phyloP scores from a whole-genome alignment of 768 basidiomycete genomes.

The Suillus alpinus region DNA sequence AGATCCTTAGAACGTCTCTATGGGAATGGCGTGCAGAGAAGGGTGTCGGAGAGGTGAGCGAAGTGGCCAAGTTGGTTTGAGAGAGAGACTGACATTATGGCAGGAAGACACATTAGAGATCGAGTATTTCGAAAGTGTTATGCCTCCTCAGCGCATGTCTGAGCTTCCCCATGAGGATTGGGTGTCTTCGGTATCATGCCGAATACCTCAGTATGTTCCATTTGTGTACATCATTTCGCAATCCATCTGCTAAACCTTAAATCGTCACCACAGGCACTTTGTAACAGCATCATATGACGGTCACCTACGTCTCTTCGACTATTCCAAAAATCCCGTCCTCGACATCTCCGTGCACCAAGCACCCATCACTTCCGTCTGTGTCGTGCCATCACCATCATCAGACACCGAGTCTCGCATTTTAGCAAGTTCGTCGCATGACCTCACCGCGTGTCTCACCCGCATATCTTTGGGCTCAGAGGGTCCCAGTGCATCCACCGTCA shows the following conservation, averaged over 20 bases:
- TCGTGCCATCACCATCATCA: constrained; percentile 40
- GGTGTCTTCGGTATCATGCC: constrained; percentile 79
- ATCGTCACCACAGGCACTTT: constrained; percentile 48
- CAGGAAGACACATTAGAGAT: constrained; percentile 90
- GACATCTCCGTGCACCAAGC: constrained; percentile 55
- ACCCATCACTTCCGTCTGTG: constrained; percentile 63
- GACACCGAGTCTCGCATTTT: constrained; percentile 40
- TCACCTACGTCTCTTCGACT: constrained; percentile 68
- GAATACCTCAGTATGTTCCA: constrained; percentile 46
- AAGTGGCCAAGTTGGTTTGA: constrained; percentile 5
- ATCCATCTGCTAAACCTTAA: constrained; percentile 8
- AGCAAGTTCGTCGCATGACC: constrained; percentile 77
- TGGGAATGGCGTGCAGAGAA: constrained; percentile 73
- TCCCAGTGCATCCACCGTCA: constrained; percentile 42
- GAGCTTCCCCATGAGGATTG: constrained; percentile 88
- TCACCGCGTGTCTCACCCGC: constrained; percentile 58
- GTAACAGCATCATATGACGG: constrained; percentile 84
- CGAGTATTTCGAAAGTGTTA: constrained; percentile 86
- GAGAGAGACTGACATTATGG: constrained; percentile 4
- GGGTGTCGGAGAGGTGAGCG: constrained; percentile 65
- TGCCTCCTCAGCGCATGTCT: constrained; percentile 82
- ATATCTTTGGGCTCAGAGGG: constrained; percentile 5
- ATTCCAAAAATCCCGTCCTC: constrained; percentile 55
- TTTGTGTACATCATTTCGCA: not conserved
- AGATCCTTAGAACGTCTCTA: constrained; percentile 69